phyloP scores from a whole-genome alignment of 2,329 filamentous ascomycete species.

The Drechslera avenae region DNA sequence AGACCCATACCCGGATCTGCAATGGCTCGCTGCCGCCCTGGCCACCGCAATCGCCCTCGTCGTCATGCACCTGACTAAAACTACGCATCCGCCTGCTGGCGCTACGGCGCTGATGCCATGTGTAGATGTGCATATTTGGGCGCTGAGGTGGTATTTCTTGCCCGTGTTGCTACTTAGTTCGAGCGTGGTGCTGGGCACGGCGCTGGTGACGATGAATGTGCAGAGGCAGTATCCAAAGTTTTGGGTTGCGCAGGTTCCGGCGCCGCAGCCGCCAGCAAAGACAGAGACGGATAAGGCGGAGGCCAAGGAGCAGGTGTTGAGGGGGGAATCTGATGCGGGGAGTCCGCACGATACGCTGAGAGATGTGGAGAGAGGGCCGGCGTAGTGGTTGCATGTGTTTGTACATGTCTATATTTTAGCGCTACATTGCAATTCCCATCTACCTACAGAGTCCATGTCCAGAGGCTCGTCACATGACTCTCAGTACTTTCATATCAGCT shows the following conservation, averaged over 20 bases:
- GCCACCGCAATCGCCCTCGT: constrained; percentile 51
- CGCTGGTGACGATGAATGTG: constrained; percentile 53
- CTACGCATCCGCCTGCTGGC: constrained; percentile 55
- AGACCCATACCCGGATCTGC: constrained; percentile 34
- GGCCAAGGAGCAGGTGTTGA: constrained; percentile 5
- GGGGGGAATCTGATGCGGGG: constrained; percentile 15
- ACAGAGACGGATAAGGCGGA: constrained; percentile 7
- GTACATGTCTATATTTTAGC: too few relatives aligned
- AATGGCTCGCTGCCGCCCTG: constrained; percentile 53
- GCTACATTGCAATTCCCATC: too few relatives aligned
- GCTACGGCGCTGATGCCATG: constrained; percentile 54
- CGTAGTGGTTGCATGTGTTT: background rate
- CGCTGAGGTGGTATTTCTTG: constrained; percentile 52
- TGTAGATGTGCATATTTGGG: constrained; percentile 46
- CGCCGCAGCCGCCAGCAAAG: constrained; percentile 24
- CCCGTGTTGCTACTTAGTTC: constrained; percentile 51
- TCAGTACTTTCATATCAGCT: too few relatives aligned
- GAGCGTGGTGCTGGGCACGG: constrained; percentile 48
- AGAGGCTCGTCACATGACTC: too few relatives aligned
- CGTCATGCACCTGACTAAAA: constrained; percentile 55
- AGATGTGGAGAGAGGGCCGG: constrained; percentile 27
- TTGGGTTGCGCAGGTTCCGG: constrained; percentile 51
- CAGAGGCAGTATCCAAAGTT: constrained; percentile 53
- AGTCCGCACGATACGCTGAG: constrained; percentile 18
- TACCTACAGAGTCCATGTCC: too few relatives aligned